Conservation (phyloP, 805 yeast species). For the Barnettozyma californica region DNA sequence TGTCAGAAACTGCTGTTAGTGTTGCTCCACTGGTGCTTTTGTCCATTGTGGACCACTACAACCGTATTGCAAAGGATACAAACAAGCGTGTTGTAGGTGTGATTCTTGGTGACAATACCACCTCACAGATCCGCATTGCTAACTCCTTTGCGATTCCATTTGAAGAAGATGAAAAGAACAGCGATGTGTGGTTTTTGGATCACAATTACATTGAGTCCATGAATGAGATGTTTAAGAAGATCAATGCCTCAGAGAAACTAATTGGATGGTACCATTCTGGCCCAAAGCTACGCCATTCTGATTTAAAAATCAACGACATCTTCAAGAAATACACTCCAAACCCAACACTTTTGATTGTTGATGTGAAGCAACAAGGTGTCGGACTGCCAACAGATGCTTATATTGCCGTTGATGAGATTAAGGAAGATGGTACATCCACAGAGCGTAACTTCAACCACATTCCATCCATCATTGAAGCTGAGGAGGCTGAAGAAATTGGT, state of each 20-base stretch:
- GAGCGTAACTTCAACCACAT: conserved; percentile 91
- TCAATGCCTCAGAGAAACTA: conserved; percentile 92
- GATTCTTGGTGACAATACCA: conserved; percentile 72
- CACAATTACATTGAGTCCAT: conserved; percentile 93
- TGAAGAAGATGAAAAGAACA: conserved; percentile 90
- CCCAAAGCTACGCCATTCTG: conserved; percentile 84
- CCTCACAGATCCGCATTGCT: conserved; percentile 57
- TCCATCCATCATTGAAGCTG: conserved; percentile 91
- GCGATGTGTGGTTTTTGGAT: conserved; percentile 94
- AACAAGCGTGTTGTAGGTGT: conserved; percentile 92
- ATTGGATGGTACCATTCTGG: conserved; percentile 99
- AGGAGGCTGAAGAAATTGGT: conserved; percentile 98
- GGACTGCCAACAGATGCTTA: conserved; percentile 94
- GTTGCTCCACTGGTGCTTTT: conserved; percentile 90
- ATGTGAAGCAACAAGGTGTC: conserved; percentile 73
- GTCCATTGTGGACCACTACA: conserved; percentile 93
- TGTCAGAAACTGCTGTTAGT: conserved; percentile 60
- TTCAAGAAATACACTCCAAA: conserved; percentile 78
- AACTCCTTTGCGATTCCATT: conserved; percentile 97
- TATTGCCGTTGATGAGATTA: conserved; percentile 88
- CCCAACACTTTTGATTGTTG: conserved; percentile 85
- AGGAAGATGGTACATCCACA: conserved; percentile 90
- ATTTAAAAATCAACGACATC: conserved; percentile 83
- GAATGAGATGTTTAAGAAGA: conserved; percentile 97
- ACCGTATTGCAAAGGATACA: conserved; percentile 69